These are phyloP conservation scores for Cymbidium sinense DNA, from an alignment of 106 monocot genomes.

Conservation along the genomic window DNA sequence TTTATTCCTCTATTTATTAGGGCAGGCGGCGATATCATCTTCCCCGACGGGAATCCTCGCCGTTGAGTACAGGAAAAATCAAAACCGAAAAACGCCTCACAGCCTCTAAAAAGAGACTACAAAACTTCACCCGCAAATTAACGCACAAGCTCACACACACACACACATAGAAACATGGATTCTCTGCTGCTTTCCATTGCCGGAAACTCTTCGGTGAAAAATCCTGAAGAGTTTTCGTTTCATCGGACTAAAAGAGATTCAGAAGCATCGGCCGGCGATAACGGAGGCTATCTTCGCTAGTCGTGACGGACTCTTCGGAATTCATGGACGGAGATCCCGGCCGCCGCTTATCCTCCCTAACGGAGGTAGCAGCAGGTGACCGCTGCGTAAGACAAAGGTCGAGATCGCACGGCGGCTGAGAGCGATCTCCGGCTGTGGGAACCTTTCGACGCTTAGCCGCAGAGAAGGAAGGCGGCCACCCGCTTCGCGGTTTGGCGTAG, in stretches of 20 bases:
- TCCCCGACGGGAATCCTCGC: constrained; percentile 20
- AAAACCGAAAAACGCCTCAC: constrained; percentile 1
- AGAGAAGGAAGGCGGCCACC: constrained; percentile 16
- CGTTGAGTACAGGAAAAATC: background rate
- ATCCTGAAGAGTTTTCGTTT: background rate
- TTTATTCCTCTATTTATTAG: constrained; percentile 1
- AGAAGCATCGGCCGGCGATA: constrained; percentile 31
- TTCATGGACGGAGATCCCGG: constrained; percentile 51
- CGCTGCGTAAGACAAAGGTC: constrained; percentile 42
- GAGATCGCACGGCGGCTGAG: constrained; percentile 29
- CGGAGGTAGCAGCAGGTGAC: background rate
- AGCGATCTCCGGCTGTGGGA: background rate
- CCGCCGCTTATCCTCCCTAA: constrained; percentile 19
- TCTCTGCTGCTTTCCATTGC: background rate
- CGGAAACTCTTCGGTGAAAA: constrained; percentile 6
- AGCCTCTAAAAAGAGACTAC: background rate
- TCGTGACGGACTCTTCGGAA: constrained; percentile 63
- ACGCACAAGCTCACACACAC: background rate
- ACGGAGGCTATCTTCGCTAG: constrained; percentile 29
- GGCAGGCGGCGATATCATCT: constrained; percentile 13
- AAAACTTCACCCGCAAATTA: background rate
- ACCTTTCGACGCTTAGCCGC: constrained; percentile 21
- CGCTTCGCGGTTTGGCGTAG: background rate
- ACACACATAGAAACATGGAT: background rate
- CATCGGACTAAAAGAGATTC: constrained; percentile 41